Conservation (phyloP, 257 asterid species). For the Salvia hispanica region DNA sequence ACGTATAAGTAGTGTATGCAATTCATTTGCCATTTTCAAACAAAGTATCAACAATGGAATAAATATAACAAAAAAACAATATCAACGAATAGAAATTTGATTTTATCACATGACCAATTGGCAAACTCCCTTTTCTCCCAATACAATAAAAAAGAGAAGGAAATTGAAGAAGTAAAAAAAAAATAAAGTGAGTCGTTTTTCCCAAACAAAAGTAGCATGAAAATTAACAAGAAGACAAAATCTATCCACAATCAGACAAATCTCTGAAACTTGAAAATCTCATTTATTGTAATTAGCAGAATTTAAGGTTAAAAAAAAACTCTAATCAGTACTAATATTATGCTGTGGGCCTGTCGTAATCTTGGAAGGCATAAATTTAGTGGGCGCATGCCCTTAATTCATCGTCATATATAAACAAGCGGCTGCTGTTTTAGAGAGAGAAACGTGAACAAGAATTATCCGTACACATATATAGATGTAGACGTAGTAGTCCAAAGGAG, state of each 20-base stretch:
- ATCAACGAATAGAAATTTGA: too few relatives aligned
- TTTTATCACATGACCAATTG: background rate
- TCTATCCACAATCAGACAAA: background rate
- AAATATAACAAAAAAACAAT: too few relatives aligned
- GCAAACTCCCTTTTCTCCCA: constrained; percentile 5
- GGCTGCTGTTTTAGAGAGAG: constrained; percentile 41
- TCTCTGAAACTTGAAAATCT: constrained; percentile 1
- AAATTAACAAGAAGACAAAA: constrained; percentile 6
- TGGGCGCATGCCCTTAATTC: constrained; percentile 20
- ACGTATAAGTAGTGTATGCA: too few relatives aligned
- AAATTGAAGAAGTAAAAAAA: background rate
- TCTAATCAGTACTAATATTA: constrained; percentile 8
- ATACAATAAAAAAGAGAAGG: too few relatives aligned
- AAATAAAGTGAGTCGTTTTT: background rate
- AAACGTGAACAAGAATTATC: background rate
- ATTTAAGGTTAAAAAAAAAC: background rate
- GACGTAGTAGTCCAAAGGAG: constrained; percentile 31
- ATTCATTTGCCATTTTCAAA: too few relatives aligned
- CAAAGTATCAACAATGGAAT: too few relatives aligned
- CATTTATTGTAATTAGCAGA: constrained; percentile 7
- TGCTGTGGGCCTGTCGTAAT: constrained; percentile 14
- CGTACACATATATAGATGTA: constrained; percentile 14
- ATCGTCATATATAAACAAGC: constrained; percentile 18
- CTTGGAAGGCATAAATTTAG: constrained; percentile 1
- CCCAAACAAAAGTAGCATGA: background rate